Evolutionary conservation across 2,329 filamentous ascomycete genomes (phyloP).

Genomic region (Aspergillus awamori): DNA sequence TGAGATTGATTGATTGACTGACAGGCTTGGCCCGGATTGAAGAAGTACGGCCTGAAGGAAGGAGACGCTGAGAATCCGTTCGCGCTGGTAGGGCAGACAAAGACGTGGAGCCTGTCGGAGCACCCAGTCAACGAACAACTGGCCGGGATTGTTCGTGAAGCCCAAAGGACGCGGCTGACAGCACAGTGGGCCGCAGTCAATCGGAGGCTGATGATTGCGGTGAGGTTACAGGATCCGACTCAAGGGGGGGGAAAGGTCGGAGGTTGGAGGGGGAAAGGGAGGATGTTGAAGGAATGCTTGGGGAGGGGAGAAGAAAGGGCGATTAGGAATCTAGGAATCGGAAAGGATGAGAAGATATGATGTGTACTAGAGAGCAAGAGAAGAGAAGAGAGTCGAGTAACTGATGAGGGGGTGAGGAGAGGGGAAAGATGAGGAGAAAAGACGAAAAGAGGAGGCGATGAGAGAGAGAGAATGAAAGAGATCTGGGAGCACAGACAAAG

Average conservation of each 20-base stretch:
- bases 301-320: constrained; percentile 7
- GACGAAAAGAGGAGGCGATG: not conserved
- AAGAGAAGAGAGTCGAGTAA: constrained; percentile 7
- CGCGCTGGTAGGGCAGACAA: constrained; percentile 21
- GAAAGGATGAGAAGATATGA: constrained; percentile 3
- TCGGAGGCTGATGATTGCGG: constrained; percentile 34
- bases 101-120: constrained; percentile 29
- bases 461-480: not conserved
- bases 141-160: constrained; percentile 19
- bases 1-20: constrained; percentile 10
- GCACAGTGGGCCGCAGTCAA: constrained; percentile 23
- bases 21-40: not conserved
- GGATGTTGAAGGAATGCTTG: constrained; percentile 6
- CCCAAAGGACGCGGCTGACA: constrained; percentile 19
- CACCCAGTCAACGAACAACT: constrained; percentile 19
- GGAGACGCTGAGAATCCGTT: constrained; percentile 11
- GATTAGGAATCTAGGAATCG: not conserved
- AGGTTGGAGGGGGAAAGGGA: constrained; percentile 12
- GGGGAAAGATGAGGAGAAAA: constrained; percentile 11
- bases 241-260: constrained; percentile 9
- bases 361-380: not conserved
- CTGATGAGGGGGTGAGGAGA: not conserved
- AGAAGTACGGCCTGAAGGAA: constrained; percentile 8
- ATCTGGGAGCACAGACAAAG: not conserved
- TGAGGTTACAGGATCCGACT: constrained; percentile 19